These are phyloP conservation scores for Yamadazyma oceani DNA, from an alignment of 1,139 yeast genomes.

Conservation along the genomic window DNA sequence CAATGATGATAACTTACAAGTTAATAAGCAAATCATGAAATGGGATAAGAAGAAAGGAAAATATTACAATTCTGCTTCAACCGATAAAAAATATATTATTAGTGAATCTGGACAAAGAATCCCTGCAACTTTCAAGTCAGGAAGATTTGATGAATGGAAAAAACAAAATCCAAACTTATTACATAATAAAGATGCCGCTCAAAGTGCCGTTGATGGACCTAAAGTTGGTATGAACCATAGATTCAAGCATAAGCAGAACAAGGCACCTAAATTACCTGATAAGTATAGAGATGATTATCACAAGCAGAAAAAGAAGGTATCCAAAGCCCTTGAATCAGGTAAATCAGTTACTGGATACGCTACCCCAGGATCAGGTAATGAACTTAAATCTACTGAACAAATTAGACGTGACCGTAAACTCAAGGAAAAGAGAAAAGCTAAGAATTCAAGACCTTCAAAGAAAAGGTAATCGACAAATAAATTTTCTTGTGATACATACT, in stretches of 20 bases:
- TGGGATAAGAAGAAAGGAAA: constrained; percentile 97
- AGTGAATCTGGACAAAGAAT: constrained; percentile 94
- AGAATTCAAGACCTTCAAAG: constrained; percentile 77
- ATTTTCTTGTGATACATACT: no score
- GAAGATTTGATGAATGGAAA: constrained; percentile 91
- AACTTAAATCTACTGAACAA: constrained; percentile 67
- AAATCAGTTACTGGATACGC: constrained; percentile 68
- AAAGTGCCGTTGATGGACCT: constrained; percentile 14
- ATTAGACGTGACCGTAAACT: constrained; percentile 74
- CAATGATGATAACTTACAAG: constrained; percentile 71
- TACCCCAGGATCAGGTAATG: constrained; percentile 52
- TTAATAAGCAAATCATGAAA: constrained; percentile 68
- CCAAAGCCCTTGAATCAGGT: constrained; percentile 78
- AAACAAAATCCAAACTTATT: constrained; percentile 38
- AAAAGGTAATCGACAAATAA: constrained; percentile 21
- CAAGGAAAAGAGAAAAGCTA: constrained; percentile 73
- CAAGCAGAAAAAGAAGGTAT: constrained; percentile 79
- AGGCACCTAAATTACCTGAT: constrained; percentile 89
- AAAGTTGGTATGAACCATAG: constrained; percentile 32
- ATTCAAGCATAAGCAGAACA: constrained; percentile 70
- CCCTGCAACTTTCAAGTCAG: constrained; percentile 90
- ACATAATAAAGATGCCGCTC: neutral
- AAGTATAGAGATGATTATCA: constrained; percentile 85
- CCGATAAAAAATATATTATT: constrained; percentile 82
- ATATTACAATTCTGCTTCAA: constrained; percentile 77